A percentile compares a stretch with the other conserved stretches of the same genome.
Evolutionary conservation across 2,329 filamentous ascomycete species (phyloP).

Genomic region (Orbilia javanica): DNA sequence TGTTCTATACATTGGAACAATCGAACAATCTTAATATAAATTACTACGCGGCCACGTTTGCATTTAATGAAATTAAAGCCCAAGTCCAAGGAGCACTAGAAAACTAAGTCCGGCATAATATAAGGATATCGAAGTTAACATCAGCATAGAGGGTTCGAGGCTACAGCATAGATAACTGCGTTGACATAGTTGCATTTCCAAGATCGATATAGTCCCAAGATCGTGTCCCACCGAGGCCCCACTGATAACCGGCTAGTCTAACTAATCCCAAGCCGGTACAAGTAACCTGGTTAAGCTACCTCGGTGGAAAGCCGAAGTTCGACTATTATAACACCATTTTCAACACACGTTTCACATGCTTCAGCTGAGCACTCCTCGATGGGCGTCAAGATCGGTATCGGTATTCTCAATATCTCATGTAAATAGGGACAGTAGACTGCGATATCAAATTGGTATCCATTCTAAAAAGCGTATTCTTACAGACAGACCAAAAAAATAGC

Average conservation of each 20-base stretch:
- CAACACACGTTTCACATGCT: slow-evolving; percentile 8
- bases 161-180: no score
- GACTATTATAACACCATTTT: neutral
- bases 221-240: neutral
- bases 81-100: no score
- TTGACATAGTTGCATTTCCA: neutral
- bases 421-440: neutral
- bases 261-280: neutral
- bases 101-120: no score
- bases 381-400: neutral
- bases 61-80: no score
- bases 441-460: slow-evolving; percentile 36
- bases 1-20: no score
- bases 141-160: no score
- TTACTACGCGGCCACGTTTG: no score
- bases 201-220: no score
- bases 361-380: neutral
- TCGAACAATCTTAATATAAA: no score
- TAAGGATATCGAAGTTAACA: no score
- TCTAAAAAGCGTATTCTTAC: slow-evolving; percentile 22
- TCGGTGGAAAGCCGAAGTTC: neutral
- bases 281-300: neutral
- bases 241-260: neutral
- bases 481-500: neutral
- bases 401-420: neutral